Conservation (phyloP, 257 asterid species). For the Solanum ossicruentum region DNA sequence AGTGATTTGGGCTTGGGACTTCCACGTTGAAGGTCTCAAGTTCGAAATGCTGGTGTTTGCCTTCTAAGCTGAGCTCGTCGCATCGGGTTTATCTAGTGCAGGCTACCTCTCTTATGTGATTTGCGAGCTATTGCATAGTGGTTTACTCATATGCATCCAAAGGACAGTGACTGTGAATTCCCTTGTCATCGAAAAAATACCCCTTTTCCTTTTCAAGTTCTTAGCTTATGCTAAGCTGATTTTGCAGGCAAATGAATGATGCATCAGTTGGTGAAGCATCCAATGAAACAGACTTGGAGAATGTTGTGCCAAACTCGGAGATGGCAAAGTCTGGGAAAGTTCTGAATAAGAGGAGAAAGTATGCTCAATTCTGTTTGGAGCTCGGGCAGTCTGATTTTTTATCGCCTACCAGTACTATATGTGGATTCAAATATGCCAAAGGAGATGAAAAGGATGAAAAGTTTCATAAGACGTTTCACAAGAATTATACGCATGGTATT, state of each 20-base stretch:
- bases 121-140: too few relatives aligned
- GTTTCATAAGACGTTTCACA: constrained; percentile 68
- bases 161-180: too few relatives aligned
- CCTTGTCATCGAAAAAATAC: too few relatives aligned
- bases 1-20: too few relatives aligned
- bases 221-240: not conserved
- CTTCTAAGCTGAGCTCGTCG: too few relatives aligned
- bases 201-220: not conserved
- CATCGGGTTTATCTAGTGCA: too few relatives aligned
- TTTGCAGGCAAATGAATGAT: constrained; percentile 7
- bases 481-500: constrained; percentile 59
- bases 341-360: constrained; percentile 56
- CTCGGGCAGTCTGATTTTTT: constrained; percentile 70
- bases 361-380: constrained; percentile 62
- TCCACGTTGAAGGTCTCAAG: too few relatives aligned
- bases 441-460: constrained; percentile 64
- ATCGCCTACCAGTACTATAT: constrained; percentile 37
- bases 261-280: constrained; percentile 10
- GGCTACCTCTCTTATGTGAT: too few relatives aligned
- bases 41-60: too few relatives aligned
- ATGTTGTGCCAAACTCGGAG: constrained; percentile 3
- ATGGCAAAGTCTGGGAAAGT: constrained; percentile 18
- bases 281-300: constrained; percentile 6
- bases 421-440: constrained; percentile 56
- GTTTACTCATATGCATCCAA: too few relatives aligned